Evolutionary conservation across 345 rosid species (phyloP).

Genomic region (Ceriops tagal): DNA sequence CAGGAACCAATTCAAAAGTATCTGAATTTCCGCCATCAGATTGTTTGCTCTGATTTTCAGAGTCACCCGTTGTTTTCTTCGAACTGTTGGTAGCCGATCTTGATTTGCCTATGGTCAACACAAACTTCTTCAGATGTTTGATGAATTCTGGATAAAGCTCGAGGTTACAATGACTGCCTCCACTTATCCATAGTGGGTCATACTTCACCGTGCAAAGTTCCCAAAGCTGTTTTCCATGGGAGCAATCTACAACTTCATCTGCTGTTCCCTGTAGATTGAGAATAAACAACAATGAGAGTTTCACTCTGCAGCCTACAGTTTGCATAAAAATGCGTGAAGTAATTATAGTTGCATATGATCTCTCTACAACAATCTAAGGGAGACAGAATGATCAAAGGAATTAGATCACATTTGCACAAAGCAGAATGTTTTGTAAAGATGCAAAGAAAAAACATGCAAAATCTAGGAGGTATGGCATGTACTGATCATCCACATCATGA

Average conservation of each 20-base stretch:
- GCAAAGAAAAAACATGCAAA: too few relatives aligned
- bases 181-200: slow-evolving; percentile 81
- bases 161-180: slow-evolving; percentile 91
- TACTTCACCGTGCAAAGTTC: slow-evolving; percentile 79
- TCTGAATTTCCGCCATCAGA: slow-evolving; percentile 57
- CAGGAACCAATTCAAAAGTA: slow-evolving; percentile 60
- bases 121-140: slow-evolving; percentile 71
- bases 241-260: slow-evolving; percentile 87
- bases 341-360: too few relatives aligned
- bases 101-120: slow-evolving; percentile 49
- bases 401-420: too few relatives aligned
- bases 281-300: neutral
- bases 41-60: slow-evolving; percentile 45
- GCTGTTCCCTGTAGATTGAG: slow-evolving; percentile 55
- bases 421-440: too few relatives aligned
- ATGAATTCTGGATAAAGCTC: slow-evolving; percentile 89
- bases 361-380: too few relatives aligned
- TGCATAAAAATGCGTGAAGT: too few relatives aligned
- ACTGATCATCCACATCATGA: too few relatives aligned
- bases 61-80: slow-evolving; percentile 34
- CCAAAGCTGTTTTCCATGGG: slow-evolving; percentile 79
- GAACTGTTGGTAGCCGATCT: slow-evolving; percentile 42
- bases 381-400: too few relatives aligned
- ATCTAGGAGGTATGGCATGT: too few relatives aligned
- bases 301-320: too few relatives aligned